A percentile compares a stretch with the other conserved stretches of the same genome.
phyloP scores from a whole-genome alignment of 345 rosid genomes.

The Eucalyptus sideroxylon region DNA sequence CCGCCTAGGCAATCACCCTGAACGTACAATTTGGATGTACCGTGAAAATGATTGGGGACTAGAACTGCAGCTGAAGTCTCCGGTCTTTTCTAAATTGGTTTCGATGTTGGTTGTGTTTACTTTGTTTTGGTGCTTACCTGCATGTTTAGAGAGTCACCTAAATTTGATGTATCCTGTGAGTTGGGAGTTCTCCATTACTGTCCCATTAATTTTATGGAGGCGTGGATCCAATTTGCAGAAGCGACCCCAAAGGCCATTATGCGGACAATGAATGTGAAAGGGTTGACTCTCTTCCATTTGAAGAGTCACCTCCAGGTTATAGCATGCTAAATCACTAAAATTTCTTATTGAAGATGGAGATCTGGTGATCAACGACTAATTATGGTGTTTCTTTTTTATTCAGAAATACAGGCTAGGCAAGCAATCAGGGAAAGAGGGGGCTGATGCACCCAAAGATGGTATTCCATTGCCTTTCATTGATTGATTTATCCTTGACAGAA shows the following conservation, averaged over 20 bases:
- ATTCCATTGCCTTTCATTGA: neutral
- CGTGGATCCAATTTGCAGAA: conserved; percentile 25
- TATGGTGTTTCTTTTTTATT: neutral
- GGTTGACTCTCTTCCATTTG: conserved; percentile 80
- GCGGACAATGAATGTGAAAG: conserved; percentile 93
- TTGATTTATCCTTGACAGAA: neutral
- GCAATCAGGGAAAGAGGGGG: conserved; percentile 68
- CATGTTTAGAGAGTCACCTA: neutral
- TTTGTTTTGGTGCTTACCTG: neutral
- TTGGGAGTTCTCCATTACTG: neutral
- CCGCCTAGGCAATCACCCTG: neutral
- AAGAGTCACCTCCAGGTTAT: conserved; percentile 94
- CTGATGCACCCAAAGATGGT: conserved; percentile 50
- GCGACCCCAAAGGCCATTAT: conserved; percentile 94
- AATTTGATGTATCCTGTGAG: neutral
- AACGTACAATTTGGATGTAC: neutral
- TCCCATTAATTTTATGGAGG: neutral
- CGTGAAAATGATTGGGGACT: neutral
- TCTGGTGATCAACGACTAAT: neutral
- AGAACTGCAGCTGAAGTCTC: neutral
- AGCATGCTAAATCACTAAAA: neutral
- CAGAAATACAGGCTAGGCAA: conserved; percentile 90
- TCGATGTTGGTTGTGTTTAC: neutral
- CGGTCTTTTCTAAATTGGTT: neutral
- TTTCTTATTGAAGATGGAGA: neutral